Conservation (phyloP, 208 protist genomes). For the Leishmania turanica region DNA sequence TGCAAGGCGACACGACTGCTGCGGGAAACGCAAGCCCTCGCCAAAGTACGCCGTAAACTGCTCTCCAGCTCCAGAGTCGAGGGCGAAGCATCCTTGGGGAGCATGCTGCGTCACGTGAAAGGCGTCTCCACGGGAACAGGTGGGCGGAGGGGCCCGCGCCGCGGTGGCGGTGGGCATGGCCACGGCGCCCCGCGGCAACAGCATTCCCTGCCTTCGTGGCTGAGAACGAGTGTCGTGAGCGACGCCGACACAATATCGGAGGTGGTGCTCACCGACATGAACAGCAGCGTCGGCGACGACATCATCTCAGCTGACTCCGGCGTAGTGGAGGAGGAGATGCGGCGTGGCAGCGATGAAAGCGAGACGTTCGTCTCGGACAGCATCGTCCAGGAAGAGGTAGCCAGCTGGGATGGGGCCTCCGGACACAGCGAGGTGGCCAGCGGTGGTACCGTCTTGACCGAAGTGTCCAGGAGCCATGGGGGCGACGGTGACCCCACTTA, state of each 20-base stretch:
- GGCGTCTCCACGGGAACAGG: not conserved
- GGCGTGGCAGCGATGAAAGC: conserved; percentile 21
- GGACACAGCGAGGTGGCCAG: conserved; percentile 1
- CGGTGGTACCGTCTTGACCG: conserved; percentile 4
- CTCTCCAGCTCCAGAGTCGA: not conserved
- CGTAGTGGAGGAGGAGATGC: conserved; percentile 47
- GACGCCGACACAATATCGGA: not conserved
- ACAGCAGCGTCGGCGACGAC: conserved; percentile 10
- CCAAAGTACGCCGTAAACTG: conserved; percentile 30
- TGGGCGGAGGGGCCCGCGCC: not conserved
- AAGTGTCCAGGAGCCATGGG: not conserved
- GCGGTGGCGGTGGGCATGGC: not conserved
- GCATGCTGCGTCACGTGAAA: not conserved
- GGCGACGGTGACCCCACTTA: not conserved
- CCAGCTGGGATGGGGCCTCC: conserved; percentile 4
- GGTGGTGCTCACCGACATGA: not conserved
- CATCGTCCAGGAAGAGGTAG: conserved; percentile 34
- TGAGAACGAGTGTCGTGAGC: not conserved
- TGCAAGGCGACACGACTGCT: conserved; percentile 42
- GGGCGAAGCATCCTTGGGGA: conserved; percentile 1
- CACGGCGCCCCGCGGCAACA: not conserved
- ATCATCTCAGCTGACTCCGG: conserved; percentile 11
- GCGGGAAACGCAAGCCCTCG: conserved; percentile 51
- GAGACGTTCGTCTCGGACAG: conserved; percentile 22
- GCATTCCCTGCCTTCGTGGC: not conserved